Base-by-base conservation (phyloP, 495 filamentous ascomycete species). In the Xylaria venustula region DNA sequence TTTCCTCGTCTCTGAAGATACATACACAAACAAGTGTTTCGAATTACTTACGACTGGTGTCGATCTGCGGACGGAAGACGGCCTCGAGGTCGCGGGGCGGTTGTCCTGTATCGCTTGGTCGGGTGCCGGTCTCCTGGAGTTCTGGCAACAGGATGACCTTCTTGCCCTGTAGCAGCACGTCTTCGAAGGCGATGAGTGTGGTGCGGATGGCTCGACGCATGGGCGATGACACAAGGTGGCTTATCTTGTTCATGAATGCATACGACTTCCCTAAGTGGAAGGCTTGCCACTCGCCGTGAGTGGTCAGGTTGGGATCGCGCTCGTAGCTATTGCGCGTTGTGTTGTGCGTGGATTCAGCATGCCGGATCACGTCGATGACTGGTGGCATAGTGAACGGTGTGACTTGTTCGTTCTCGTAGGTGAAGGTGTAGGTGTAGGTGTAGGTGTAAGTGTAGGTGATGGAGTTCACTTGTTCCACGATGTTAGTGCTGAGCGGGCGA, bases 131-230 rank as follows among this genome's bases (percentile, higher is more conserved):
- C 36, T 59, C 76, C 68, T 73, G 75, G 63, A 48, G 74, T 62
- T 45, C 78, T 37, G 47, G 61, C 1, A 54, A 32, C 17, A 70
- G 52, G 14, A 22, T 53, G n/a, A 67, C 46, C 34, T 45, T 36
- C 14, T 56, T 52, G 4, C 26, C 36, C 1, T 19, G 15, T 3
- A 32, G 2, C 11, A 65, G 17, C 1, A 44, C 4, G 79, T 75
- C 41, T 66, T 67, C 41, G 74, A 93, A 90, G 52, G 78, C 81
- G 53, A 84, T 67, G 7, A 90, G 74, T 0, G 86, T 80, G 2
- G 90, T 93, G 65, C 88, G 86, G 55, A 93, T 79, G 5, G 89
- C 88, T 40, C 90, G 86, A 20, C 82, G 83, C 26, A 93, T 78
- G 0, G 90, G 90, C 0, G 89, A 92, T 46, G 87, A 83, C 11